Conservation (phyloP, 805 yeast species). For the Starmera quercuum region DNA sequence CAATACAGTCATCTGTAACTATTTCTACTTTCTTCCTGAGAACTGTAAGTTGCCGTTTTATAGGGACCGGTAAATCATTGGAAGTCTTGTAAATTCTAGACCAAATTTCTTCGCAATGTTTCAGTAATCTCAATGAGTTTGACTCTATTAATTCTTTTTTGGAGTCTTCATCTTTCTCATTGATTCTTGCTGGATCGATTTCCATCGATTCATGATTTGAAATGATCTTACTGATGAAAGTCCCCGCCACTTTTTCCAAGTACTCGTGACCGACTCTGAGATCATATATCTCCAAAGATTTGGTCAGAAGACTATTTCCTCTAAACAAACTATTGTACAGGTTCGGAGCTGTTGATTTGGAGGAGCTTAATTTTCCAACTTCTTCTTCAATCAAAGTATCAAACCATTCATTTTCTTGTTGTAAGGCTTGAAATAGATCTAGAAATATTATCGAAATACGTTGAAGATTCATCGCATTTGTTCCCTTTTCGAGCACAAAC, state of each 20-base stretch:
- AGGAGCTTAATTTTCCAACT: slow-evolving; percentile 29
- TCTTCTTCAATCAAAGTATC: slow-evolving; percentile 61
- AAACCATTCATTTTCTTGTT: slow-evolving; percentile 68
- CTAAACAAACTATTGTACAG: slow-evolving; percentile 64
- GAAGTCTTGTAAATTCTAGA: slow-evolving; percentile 52
- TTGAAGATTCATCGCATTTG: slow-evolving; percentile 39
- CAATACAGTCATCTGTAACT: slow-evolving; percentile 40
- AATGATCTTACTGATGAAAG: slow-evolving; percentile 50
- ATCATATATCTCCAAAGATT: slow-evolving; percentile 71
- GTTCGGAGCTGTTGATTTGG: slow-evolving; percentile 20
- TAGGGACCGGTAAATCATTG: slow-evolving; percentile 64
- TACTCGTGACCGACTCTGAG: slow-evolving; percentile 75
- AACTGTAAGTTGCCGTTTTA: slow-evolving; percentile 55
- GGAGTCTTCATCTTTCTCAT: slow-evolving; percentile 26
- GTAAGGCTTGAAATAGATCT: slow-evolving; percentile 68
- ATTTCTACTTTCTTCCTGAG: slow-evolving; percentile 60
- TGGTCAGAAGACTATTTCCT: slow-evolving; percentile 78
- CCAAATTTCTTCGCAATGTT: slow-evolving; percentile 60
- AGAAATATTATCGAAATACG: slow-evolving; percentile 51
- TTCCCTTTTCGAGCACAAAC: slow-evolving; percentile 22
- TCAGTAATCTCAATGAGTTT: slow-evolving; percentile 41
- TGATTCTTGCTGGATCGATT: slow-evolving; percentile 64
- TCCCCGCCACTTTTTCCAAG: slow-evolving; percentile 63
- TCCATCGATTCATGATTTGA: slow-evolving; percentile 50
- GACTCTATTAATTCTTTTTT: slow-evolving; percentile 33